phyloP scores from a whole-genome alignment of 2,329 filamentous ascomycete genomes.

The Alternaria sp. region DNA sequence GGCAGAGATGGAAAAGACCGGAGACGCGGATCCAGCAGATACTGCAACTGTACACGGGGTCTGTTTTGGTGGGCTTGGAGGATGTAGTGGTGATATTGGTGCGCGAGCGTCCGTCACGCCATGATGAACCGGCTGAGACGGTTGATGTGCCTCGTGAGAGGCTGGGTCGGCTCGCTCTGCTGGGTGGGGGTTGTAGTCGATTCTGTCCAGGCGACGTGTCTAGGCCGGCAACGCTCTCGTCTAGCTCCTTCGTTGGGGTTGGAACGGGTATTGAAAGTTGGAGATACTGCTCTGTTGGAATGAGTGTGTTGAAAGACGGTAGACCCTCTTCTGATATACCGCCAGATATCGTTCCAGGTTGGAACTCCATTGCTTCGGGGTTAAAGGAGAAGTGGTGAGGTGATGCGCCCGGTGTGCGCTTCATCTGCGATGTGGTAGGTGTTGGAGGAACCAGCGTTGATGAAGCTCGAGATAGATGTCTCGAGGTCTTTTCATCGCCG shows the following conservation, averaged over 20 bases:
- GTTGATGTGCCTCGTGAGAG: slow-evolving; percentile 38
- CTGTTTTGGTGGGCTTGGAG: slow-evolving; percentile 19
- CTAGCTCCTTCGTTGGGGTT: slow-evolving; percentile 24
- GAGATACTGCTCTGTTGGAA: slow-evolving; percentile 37
- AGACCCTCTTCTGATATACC: slow-evolving; percentile 21
- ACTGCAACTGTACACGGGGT: slow-evolving; percentile 42
- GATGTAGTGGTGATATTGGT: slow-evolving; percentile 10
- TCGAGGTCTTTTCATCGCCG: slow-evolving; percentile 14
- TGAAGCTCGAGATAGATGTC: slow-evolving; percentile 32
- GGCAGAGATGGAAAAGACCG: slow-evolving; percentile 46
- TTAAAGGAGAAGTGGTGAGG: slow-evolving; percentile 44
- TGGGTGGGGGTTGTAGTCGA: slow-evolving; percentile 22
- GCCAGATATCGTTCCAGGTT: slow-evolving; percentile 29
- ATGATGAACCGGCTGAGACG: slow-evolving; percentile 30
- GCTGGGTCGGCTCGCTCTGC: slow-evolving; percentile 23
- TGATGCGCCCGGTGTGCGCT: slow-evolving; percentile 34
- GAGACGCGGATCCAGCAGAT: slow-evolving; percentile 49
- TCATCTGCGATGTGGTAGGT: slow-evolving; percentile 15
- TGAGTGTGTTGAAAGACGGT: slow-evolving; percentile 20
- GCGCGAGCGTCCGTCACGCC: slow-evolving; percentile 19
- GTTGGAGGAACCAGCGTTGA: slow-evolving; percentile 35
- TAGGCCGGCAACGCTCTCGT: slow-evolving; percentile 24
- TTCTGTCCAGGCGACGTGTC: slow-evolving; percentile 24
- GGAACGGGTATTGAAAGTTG: slow-evolving; percentile 39
- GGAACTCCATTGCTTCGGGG: slow-evolving; percentile 45